Base-by-base conservation (phyloP, 2,329 filamentous ascomycete species). In the Cercospora sp. region DNA sequence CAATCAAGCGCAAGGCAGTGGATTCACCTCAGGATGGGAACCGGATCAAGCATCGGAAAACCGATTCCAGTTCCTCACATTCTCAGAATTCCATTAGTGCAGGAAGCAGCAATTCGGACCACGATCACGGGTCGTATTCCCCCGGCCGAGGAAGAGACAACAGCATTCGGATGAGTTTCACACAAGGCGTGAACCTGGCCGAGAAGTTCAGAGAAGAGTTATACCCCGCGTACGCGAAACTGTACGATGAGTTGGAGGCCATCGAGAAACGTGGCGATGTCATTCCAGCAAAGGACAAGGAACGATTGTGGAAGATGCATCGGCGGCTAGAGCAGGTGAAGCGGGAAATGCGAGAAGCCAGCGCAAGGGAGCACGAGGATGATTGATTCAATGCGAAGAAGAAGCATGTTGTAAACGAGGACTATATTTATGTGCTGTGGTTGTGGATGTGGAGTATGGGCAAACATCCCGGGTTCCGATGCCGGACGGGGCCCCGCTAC, bases 161-260 rank as follows among this genome's bases (percentile, higher is more conserved):
- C 66, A 68, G 31, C 23, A 57, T 57, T 36, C 62, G 62, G n/a
- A 64, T 64, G 62, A 57, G 13, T 18, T 64, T 64, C 77, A 79
- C 78, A 26, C 81, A 83, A 71, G 82, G 80, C 36, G 77, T 84
- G 23, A 79, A 80, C 66, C 73, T 83, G 28, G 83, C 82, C 2
- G 80, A 81, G 71, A 81, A 80, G 60, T 90, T 89, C 77, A 71
- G 73, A 51, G 87, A 88, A 74, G 80, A 80, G 63, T 84, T 84
- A 69, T 89, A 89, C 73, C 84, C 84, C 40, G 83, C 82, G 66
- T 90, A 90, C 73, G 82, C 83, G 72, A 78, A 82, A 73, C 76
- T 88, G 72, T 86, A 89, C 75, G 84, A 84, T 73, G 76, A 79
- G 70, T 73, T 83, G 68, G 77, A 76, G 0, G 79, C 80, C n/a